phyloP scores from a whole-genome alignment of 768 basidiomycete genomes.

The Termitomyces sp. region DNA sequence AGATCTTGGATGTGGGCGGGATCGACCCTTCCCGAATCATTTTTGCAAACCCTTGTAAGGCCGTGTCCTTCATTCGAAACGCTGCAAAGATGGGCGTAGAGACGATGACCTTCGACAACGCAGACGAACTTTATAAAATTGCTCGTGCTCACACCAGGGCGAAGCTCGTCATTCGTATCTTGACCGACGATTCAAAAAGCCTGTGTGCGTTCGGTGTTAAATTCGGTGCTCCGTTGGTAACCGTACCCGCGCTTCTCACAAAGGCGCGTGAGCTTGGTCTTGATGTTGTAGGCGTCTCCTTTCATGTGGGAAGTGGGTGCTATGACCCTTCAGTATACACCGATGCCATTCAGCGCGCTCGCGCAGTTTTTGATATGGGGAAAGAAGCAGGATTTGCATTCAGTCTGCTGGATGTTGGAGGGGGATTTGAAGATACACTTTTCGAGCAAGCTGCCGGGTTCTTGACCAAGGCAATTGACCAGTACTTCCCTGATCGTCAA shows the following conservation, averaged over 20 bases:
- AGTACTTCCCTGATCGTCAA: conserved; percentile 70
- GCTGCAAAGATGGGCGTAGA: conserved; percentile 77
- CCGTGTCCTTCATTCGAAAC: conserved; percentile 84
- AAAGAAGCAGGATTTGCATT: conserved; percentile 76
- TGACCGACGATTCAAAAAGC: conserved; percentile 97
- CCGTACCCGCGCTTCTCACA: conserved; percentile 72
- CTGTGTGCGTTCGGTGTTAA: conserved; percentile 92
- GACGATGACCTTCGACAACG: conserved; percentile 98
- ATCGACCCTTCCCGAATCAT: conserved; percentile 81
- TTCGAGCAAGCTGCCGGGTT: conserved; percentile 78
- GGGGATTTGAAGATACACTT: conserved; percentile 88
- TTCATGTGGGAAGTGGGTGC: conserved; percentile 97
- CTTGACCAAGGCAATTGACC: conserved; percentile 63
- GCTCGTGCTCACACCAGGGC: conserved; percentile 74
- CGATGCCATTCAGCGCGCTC: conserved; percentile 83
- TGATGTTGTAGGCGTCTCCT: conserved; percentile 90
- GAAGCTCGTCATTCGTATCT: conserved; percentile 86
- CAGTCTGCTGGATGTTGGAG: conserved; percentile 86
- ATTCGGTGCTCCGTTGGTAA: conserved; percentile 85
- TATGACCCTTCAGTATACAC: conserved; percentile 88
- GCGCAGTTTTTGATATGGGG: conserved; percentile 84
- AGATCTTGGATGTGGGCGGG: conserved; percentile 68
- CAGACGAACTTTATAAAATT: conserved; percentile 93
- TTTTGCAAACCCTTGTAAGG: conserved; percentile 99
- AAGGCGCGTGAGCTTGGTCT: conserved; percentile 76